Percentiles rank a stretch among this genome's conserved stretches.
Evolutionary conservation across 2,329 filamentous ascomycete species (phyloP).

Genomic region (Teratosphaeria destructans): DNA sequence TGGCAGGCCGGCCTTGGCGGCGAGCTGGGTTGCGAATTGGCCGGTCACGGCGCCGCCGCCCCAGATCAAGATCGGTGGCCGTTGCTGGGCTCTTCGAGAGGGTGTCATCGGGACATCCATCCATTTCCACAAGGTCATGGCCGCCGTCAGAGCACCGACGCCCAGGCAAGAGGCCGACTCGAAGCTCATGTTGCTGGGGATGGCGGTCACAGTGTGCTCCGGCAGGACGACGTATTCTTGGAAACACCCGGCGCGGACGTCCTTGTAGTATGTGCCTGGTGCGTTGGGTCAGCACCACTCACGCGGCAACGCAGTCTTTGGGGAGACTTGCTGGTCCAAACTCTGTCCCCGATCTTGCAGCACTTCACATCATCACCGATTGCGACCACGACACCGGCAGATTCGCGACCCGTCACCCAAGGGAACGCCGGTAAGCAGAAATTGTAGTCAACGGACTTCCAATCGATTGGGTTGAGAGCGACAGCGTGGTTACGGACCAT

Average conservation of each 20-base stretch:
- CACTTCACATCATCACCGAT: not conserved
- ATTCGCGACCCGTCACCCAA: conserved; percentile 12
- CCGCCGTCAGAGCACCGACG: conserved; percentile 31
- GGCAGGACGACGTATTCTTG: conserved; percentile 32
- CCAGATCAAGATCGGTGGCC: conserved; percentile 28
- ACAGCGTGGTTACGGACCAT: conserved; percentile 25
- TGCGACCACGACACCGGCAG: not conserved
- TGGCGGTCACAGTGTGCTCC: conserved; percentile 29
- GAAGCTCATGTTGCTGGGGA: conserved; percentile 26
- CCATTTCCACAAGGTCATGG: conserved; percentile 36
- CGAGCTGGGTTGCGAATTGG: conserved; percentile 32
- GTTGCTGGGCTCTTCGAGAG: conserved; percentile 3
- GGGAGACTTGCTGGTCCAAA: not conserved
- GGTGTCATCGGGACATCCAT: conserved; percentile 20
- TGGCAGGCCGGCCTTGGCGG: conserved; percentile 21
- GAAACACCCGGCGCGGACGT: conserved; percentile 31
- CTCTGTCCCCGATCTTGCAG: not conserved
- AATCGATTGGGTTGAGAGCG: conserved; percentile 32
- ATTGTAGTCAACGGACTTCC: conserved; percentile 32
- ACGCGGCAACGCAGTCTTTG: not conserved
- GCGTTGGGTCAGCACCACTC: not conserved
- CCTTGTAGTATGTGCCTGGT: conserved; percentile 33
- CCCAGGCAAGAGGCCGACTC: conserved; percentile 29
- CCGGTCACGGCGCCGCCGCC: conserved; percentile 33
- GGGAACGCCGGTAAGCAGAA: conserved; percentile 32